Evolutionary conservation across 345 rosid genomes (phyloP).

Genomic region (Eucalyptus cloeziana): DNA sequence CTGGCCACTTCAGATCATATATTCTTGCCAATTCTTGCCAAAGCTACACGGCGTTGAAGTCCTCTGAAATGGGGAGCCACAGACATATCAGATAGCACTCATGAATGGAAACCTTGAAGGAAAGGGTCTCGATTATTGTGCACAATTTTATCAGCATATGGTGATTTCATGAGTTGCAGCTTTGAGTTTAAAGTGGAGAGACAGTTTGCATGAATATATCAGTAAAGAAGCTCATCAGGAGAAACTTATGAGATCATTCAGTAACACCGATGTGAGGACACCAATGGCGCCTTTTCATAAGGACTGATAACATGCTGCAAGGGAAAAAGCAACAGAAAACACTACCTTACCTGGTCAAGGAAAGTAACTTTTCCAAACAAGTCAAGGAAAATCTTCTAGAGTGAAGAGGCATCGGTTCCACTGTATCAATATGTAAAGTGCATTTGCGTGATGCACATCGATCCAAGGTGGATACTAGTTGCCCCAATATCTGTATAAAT

Average conservation of each 20-base stretch:
- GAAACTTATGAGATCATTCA: neutral
- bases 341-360: conserved; percentile 56
- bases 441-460: conserved; percentile 96
- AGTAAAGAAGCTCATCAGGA: neutral
- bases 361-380: conserved; percentile 73
- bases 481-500: conserved; percentile 58
- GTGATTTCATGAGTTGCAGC: neutral
- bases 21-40: neutral
- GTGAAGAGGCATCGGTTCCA: conserved; percentile 84
- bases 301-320: neutral
- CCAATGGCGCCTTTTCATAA: neutral
- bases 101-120: neutral
- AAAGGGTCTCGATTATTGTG: neutral
- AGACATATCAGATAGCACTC: neutral
- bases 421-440: conserved; percentile 86
- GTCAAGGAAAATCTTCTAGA: conserved; percentile 86
- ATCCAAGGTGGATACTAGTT: conserved; percentile 75
- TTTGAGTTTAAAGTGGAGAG: neutral
- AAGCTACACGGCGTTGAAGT: neutral
- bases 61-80: neutral
- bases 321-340: neutral
- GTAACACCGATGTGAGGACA: neutral
- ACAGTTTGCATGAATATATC: neutral
- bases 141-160: neutral
- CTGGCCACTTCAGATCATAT: neutral